phyloP scores from a whole-genome alignment of 495 filamentous ascomycete species.

The Penicillium salamii region DNA sequence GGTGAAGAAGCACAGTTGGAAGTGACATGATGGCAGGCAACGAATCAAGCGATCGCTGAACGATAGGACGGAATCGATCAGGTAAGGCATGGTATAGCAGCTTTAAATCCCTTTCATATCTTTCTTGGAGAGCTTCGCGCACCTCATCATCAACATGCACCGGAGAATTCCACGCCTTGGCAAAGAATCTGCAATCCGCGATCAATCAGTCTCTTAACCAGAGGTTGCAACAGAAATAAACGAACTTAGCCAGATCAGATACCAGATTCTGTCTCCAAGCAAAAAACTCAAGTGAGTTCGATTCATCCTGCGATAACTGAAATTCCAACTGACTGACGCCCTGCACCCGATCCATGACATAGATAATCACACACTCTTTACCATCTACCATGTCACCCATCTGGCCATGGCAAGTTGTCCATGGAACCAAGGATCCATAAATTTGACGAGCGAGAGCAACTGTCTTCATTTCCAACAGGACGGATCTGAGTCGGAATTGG shows the following conservation, averaged over 20 bases:
- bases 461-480: constrained; percentile 27
- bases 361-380: constrained; percentile 31
- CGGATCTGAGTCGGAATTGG: constrained; percentile 41
- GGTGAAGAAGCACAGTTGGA: constrained; percentile 40
- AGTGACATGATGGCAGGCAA: constrained; percentile 31
- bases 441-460: constrained; percentile 23
- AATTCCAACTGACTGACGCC: constrained; percentile 34
- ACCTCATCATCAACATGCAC: constrained; percentile 24
- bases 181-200: too few species aligned
- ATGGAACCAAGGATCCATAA: constrained; percentile 28
- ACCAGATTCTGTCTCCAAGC: constrained; percentile 26
- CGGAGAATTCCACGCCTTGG: constrained; percentile 32
- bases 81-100: too few species aligned
- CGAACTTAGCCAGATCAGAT: constrained; percentile 21
- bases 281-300: constrained; percentile 24
- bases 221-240: too few species aligned
- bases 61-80: constrained; percentile 13
- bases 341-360: constrained; percentile 29
- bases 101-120: constrained; percentile 27
- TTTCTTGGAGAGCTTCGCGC: constrained; percentile 13
- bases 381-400: constrained; percentile 25
- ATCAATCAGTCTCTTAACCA: too few species aligned
- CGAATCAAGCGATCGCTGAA: constrained; percentile 24
- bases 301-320: constrained; percentile 19
- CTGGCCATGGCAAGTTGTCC: constrained; percentile 21